These are phyloP conservation scores for Carpinus viminea DNA, from an alignment of 306 rosid species.

Conservation along the genomic window DNA sequence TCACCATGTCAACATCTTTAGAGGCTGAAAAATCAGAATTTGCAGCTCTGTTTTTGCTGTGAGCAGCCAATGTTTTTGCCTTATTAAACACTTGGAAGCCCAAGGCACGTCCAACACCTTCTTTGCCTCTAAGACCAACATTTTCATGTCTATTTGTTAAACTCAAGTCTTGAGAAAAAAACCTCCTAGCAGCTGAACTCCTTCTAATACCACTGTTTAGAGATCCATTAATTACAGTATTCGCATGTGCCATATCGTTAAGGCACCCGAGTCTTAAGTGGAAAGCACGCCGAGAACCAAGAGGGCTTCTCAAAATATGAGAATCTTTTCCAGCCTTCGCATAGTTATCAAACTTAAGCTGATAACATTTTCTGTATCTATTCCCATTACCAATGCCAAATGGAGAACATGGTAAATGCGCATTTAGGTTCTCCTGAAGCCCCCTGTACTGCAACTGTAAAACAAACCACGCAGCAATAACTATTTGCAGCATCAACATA, in stretches of 20 bases:
- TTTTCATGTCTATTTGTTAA: slow-evolving; percentile 22
- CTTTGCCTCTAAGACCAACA: slow-evolving; percentile 18
- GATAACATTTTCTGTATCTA: slow-evolving; percentile 35
- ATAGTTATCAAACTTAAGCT: slow-evolving; percentile 32
- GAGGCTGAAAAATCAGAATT: slow-evolving; percentile 30
- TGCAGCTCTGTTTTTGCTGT: slow-evolving; percentile 28
- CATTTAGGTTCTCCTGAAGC: slow-evolving; percentile 33
- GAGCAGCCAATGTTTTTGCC: slow-evolving; percentile 34
- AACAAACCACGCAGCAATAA: slow-evolving; percentile 6
- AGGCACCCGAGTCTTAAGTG: slow-evolving; percentile 16
- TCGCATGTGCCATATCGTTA: slow-evolving; percentile 29
- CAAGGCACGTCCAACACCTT: slow-evolving; percentile 13
- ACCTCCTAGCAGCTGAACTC: slow-evolving; percentile 38
- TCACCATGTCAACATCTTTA: slow-evolving; percentile 24
- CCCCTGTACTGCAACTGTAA: slow-evolving; percentile 61
- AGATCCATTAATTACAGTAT: slow-evolving; percentile 27
- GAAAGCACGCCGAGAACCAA: slow-evolving; percentile 24
- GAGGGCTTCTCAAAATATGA: slow-evolving; percentile 21
- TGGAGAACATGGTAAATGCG: slow-evolving; percentile 31
- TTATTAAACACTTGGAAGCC: slow-evolving; percentile 15
- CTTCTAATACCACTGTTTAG: slow-evolving; percentile 23
- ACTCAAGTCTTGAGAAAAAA: slow-evolving; percentile 40
- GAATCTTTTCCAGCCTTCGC: slow-evolving; percentile 22
- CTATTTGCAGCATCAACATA: background rate
- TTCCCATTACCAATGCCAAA: slow-evolving; percentile 22